Conservation (phyloP, 2,329 filamentous ascomycete species). For the Chaetothyriales sp. region DNA sequence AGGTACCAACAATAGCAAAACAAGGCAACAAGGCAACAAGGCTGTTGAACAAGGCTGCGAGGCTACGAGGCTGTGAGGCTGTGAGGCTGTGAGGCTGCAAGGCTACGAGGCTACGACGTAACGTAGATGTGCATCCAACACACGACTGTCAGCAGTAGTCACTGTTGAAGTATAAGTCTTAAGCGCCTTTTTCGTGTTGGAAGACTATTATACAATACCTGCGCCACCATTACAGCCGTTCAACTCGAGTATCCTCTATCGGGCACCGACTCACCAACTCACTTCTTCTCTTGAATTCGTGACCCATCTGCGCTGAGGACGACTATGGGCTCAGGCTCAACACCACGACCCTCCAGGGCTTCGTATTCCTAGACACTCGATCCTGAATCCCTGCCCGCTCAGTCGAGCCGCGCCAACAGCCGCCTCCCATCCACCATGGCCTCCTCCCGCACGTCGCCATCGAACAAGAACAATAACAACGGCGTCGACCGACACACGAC, state of each 20-base stretch:
- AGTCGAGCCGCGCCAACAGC: too few species aligned
- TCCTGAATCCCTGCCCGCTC: not conserved
- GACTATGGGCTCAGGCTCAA: not conserved
- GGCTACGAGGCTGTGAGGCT: not conserved
- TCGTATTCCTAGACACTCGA: not conserved
- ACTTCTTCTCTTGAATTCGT: not conserved
- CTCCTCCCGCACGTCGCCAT: slow-evolving; percentile 5
- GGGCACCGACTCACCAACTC: not conserved
- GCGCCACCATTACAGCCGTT: too few species aligned
- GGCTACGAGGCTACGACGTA: not conserved
- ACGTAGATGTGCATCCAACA: not conserved
- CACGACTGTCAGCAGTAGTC: not conserved
- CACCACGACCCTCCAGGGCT: not conserved
- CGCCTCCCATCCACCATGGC: slow-evolving; percentile 5
- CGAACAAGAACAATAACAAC: not conserved
- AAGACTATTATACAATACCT: not conserved
- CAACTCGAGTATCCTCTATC: not conserved
- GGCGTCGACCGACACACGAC: slow-evolving; percentile 6
- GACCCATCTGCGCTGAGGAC: not conserved
- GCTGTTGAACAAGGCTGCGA: too few species aligned
- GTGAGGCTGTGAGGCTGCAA: not conserved
- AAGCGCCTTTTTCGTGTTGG: not conserved
- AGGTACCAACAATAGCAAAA: too few species aligned
- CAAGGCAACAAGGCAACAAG: not conserved
- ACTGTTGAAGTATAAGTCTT: not conserved